These are phyloP conservation scores for Fusarium tricinctum DNA, from an alignment of 2,329 filamentous ascomycete species.

Conservation along the genomic window DNA sequence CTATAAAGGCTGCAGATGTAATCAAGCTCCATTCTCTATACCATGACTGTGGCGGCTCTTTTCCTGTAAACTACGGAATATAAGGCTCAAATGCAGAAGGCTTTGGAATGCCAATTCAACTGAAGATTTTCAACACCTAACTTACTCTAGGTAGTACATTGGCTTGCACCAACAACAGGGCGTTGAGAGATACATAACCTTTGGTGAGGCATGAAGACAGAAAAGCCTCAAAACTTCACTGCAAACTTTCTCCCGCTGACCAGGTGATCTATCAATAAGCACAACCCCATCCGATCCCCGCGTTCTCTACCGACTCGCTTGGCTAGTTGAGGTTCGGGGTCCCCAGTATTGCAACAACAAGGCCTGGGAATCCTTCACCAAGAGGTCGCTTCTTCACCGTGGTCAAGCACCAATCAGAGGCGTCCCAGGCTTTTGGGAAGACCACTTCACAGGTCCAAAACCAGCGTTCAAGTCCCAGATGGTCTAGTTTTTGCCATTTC, in stretches of 20 bases:
- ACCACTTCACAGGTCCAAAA: neutral
- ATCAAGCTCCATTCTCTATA: constrained; percentile 20
- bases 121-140: neutral
- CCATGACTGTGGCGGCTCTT: constrained; percentile 32
- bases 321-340: constrained; percentile 10
- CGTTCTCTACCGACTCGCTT: constrained; percentile 5
- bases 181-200: neutral
- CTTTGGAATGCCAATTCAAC: neutral
- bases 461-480: neutral
- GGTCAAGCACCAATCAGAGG: constrained; percentile 22
- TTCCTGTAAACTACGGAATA: neutral
- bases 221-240: neutral
- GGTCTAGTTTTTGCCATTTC: neutral
- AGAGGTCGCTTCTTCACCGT: constrained; percentile 13
- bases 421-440: neutral
- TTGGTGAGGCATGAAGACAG: neutral
- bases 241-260: neutral
- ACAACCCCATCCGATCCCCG: constrained; percentile 6
- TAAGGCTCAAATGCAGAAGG: constrained; percentile 7
- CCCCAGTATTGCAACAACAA: constrained; percentile 14
- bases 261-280: neutral
- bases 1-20: constrained; percentile 2
- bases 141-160: neutral
- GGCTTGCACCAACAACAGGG: neutral
- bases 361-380: constrained; percentile 21